A percentile compares a stretch with the other conserved stretches of the same genome.
phyloP scores from a whole-genome alignment of 23 red algal species.

The Pyropia haitanensis region DNA sequence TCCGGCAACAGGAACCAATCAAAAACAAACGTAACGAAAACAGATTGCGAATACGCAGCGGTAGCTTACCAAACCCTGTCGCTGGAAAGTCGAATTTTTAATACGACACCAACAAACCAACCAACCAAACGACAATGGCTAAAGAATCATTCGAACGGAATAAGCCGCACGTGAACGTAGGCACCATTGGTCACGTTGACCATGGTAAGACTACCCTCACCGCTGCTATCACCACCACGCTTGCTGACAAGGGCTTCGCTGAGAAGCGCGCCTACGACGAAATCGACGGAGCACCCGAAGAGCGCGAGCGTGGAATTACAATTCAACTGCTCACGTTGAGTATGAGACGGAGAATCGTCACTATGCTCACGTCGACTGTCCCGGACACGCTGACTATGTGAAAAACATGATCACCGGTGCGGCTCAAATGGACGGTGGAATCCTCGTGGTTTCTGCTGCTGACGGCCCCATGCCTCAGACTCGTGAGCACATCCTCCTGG shows the following conservation, averaged over 20 bases:
- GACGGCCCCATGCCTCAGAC: constrained; percentile 99
- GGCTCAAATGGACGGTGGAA: constrained; percentile 90
- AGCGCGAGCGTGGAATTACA: constrained; percentile 88
- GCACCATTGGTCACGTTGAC: constrained; percentile 93
- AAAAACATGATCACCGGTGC: constrained; percentile 99
- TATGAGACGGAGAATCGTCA: constrained; percentile 79
- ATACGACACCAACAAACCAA: no score
- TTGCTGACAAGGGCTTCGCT: constrained; percentile 76
- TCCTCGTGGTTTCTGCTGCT: constrained; percentile 82
- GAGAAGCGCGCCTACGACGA: constrained; percentile 88
- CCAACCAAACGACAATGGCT: no score
- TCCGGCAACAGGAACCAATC: no score
- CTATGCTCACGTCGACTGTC: constrained; percentile 96
- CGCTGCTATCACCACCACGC: constrained; percentile 89
- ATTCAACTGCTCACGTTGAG: constrained; percentile 88
- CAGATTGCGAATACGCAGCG: no score
- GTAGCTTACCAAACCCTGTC: no score
- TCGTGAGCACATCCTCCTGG: constrained; percentile 83
- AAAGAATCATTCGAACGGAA: constrained; percentile 36
- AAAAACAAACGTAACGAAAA: no score
- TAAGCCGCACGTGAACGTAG: constrained; percentile 93
- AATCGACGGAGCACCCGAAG: constrained; percentile 97
- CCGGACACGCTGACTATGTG: constrained; percentile 95
- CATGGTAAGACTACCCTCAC: constrained; percentile 95
- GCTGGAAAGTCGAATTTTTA: no score